Base-by-base conservation (phyloP, 805 yeast species). In the Lachancea meyersii region DNA sequence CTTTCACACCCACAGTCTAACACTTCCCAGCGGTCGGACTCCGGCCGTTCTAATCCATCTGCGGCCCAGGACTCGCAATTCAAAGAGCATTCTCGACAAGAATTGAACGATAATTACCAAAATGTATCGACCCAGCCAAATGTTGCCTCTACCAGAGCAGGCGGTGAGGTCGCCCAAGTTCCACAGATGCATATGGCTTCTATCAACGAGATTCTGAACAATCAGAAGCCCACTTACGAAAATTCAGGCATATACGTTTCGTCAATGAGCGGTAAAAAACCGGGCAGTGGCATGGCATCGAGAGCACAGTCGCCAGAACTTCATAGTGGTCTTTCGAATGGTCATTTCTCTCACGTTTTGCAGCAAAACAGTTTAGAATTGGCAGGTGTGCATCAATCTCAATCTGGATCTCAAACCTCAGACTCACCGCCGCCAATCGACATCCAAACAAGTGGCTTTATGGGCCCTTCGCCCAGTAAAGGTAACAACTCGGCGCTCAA, bases 391-490 rank as follows among this genome's bases (percentile, higher is more conserved):
- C 19, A 17, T 10, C 18, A 22, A 11, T 8, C 27, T 17, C 38
- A 19, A 4, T 6, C 40, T 7, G 53, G 48, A 16, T 57, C 55
- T 34, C 58, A 55, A 33, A 59, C 70, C 1, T 67, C 75, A 1
- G 75, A 77, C 1, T 64, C 72, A 3, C 71, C 73, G 48, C 75
- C 75, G 1, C 72, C 77, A 4, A 37, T 46, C 31, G 44, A 35
- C 24, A 36, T 41, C 19, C 47, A 38, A 34, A 26, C 38, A 11
- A 22, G 35, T 13, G 14, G 16, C 18, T 24, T 22, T 13, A 32
- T 16, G 10, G 19, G 19, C 7, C 10, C 22, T 17, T 30, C 32
- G 6, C 18, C 32, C 19, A 14, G 4, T 16, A 18, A 5, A 10
- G 19, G 19, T 18, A 10, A 16, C 19, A 4, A 30, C 8, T 13